Evolutionary conservation across 2,329 filamentous ascomycete species (phyloP), one percentile per base, ranked within the genome.

Genomic region (Alternaria brassicae): DNA sequence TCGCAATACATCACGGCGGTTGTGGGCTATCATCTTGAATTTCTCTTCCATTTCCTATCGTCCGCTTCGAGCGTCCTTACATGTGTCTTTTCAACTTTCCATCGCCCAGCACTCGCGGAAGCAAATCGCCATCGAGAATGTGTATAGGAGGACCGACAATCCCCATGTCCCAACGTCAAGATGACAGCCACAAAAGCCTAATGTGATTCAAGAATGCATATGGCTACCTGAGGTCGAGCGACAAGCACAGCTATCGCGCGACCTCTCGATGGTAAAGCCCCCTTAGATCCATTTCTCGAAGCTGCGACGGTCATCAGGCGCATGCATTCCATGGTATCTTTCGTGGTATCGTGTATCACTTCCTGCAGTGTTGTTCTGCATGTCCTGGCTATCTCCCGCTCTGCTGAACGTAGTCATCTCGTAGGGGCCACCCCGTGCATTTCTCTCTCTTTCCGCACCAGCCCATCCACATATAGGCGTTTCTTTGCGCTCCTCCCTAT

Each of bases 401-500:
- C 19, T 9, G 32, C 32, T 34, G 17, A 48, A 28, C 13, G 15
- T 41, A 30, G 41, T 37, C 37, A 52, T 37, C 49, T 41, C n/a
- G 39, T 28, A 30, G 25, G 13, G 19, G 36, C 30, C 28, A 19
- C 19, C 44, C 15, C 15, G 19, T 6, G 30, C 44, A 48, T 23
- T 30, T n/a, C 44, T 32, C 12, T 9, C 47, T 51, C n/a, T 53
- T 7, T 50, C 44, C 13, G 39, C 52, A 17, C 42, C 52, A 27
- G 61, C 59, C 56, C 55, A 62, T 13, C 9, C 49, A 13, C 63
- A 58, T 9, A 64, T 52, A 13, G 67, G 61, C 13, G 48, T 64
- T 6, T 56, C 67, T 12, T 58, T 67, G n/a, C 58, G 56, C 37
- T 61, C 61, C 15, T 62, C 58, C 8, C 40, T 62, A n/a, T 67